Conservation (phyloP, 2,329 filamentous ascomycete species). For the Leptographium procerum region DNA sequence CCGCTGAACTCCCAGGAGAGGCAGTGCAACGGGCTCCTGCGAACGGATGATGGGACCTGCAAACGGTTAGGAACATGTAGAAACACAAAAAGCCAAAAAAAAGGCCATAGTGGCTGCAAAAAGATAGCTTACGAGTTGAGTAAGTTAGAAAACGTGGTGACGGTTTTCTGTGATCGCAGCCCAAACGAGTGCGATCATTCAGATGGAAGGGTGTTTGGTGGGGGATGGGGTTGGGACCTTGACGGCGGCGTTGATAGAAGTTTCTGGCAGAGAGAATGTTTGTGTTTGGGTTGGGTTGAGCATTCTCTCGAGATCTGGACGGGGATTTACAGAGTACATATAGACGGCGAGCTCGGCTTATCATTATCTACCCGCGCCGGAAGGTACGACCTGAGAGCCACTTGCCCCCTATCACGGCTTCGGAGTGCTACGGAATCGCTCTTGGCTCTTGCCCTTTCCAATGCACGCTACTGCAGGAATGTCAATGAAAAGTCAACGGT, state of each 20-base stretch:
- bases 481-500: neutral
- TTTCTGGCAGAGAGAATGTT: neutral
- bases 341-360: neutral
- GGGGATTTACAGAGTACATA: neutral
- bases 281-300: neutral
- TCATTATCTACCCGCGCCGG: no score
- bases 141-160: slow-evolving; percentile 98
- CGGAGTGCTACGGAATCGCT: neutral
- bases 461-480: neutral
- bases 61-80: slow-evolving; percentile 1
- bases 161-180: slow-evolving; percentile 51
- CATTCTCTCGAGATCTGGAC: neutral
- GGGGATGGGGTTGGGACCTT: neutral
- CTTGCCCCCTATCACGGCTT: neutral
- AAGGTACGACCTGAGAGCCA: neutral
- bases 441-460: neutral
- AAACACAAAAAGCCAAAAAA: no score
- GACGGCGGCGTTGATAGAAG: neutral
- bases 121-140: slow-evolving; percentile 71
- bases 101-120: no score
- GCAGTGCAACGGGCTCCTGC: slow-evolving; percentile 91
- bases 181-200: slow-evolving; percentile 15
- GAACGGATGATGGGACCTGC: slow-evolving; percentile 87
- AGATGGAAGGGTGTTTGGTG: neutral
- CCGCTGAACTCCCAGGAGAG: slow-evolving; percentile 71